Evolutionary conservation across 129 eudicot species (phyloP), one percentile per base, ranked within the genome.

Genomic region (Helianthus tuberosus): DNA sequence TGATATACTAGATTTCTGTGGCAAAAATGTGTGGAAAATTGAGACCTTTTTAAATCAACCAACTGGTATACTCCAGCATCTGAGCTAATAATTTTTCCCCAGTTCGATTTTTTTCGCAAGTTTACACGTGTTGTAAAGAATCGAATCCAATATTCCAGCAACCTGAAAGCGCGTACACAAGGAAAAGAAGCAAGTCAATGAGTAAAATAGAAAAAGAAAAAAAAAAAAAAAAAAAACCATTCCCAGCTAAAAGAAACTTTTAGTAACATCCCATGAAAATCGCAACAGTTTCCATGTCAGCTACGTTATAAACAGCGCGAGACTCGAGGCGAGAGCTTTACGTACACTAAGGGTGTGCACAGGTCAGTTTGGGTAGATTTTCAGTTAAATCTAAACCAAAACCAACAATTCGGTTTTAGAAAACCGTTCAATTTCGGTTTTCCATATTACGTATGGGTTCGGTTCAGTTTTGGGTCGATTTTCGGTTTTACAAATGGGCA

Each of bases 81-180:
- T 27, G 5, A 52, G 53, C 91, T 92, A 92, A 71, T 60, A 77
- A 36, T 89, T 85, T 55, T 92, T 92, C 55, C 98, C 98, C 57
- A 89, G 74, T 77, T 92, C 98, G 32, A 89, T 88, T 62, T 92
- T 92, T 80, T 81, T 89, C 73, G 91, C 72, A 53, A 89, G 61
- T 79, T 83, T 87, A 66, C 75, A 51, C 0, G 96, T 89, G 68
- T 89, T 85, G 83, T 92, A 92, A 65, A 92, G 83, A 69, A 92
- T 74, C 3, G 95, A 87, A 60, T 92, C 98, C 86, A 92, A 25
- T 77, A 92, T 92, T 66, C 98, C 98, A 15, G 96, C 96, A 66
- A 92, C 98, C 98, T 92, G 89, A 57, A 75, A 71, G 50, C 61
- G 35, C 10, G 23, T 29, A 16, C 8, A 11, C 58, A 47, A 39